Conservation (phyloP, 1,284 basidiomycete genomes). For the Malassezia vespertilionis region DNA sequence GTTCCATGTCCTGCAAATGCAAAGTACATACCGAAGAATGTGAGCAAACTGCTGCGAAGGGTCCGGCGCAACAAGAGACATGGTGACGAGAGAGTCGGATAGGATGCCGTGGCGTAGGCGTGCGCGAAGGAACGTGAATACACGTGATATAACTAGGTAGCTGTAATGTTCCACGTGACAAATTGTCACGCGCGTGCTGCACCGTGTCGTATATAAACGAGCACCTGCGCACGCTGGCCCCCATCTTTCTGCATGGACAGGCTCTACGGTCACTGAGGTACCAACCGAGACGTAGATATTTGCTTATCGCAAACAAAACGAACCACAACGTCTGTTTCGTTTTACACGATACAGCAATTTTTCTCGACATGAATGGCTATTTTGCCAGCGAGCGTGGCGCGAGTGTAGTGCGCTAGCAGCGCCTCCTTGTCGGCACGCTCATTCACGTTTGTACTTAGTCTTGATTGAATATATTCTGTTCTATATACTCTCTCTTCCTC, state of each 20-base stretch:
- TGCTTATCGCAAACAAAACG: conserved; percentile 45
- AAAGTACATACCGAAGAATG: conserved; percentile 38
- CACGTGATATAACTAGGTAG: conserved; percentile 12
- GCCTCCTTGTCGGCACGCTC: too few species aligned
- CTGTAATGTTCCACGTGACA: not conserved
- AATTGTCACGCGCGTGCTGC: not conserved
- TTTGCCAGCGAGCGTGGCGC: too few species aligned
- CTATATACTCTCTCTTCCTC: too few species aligned
- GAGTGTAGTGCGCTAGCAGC: too few species aligned
- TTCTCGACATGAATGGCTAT: conserved; percentile 23
- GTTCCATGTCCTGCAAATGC: not conserved
- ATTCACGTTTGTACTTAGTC: too few species aligned
- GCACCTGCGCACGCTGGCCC: not conserved
- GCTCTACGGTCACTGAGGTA: conserved; percentile 43
- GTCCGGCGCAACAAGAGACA: conserved; percentile 45
- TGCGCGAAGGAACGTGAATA: not conserved
- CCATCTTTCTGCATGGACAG: conserved; percentile 28
- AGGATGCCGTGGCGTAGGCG: not conserved
- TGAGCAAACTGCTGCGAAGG: conserved; percentile 47
- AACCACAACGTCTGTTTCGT: conserved; percentile 39
- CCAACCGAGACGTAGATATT: conserved; percentile 42
- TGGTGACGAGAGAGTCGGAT: conserved; percentile 17
- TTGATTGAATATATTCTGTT: too few species aligned
- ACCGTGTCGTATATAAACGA: conserved; percentile 6
- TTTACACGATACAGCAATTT: conserved; percentile 40